phyloP scores from a whole-genome alignment of 352 stramenopile genomes.

The Blastocystis sp. region DNA sequence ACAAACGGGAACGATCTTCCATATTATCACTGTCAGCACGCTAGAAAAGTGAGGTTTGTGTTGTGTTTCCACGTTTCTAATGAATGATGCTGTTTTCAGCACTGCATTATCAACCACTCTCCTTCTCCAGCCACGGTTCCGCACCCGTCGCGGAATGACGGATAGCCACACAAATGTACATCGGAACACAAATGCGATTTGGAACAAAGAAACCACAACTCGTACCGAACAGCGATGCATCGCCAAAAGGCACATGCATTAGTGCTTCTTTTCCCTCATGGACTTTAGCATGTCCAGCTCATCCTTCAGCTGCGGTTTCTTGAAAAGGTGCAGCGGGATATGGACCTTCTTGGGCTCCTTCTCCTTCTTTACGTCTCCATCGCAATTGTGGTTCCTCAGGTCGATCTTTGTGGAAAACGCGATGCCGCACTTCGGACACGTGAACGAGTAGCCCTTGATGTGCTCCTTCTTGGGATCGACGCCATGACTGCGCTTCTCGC shows the following conservation, averaged over 20 bases:
- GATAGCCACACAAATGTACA: background rate
- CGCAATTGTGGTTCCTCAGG: conserved; percentile 9
- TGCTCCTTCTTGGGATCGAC: background rate
- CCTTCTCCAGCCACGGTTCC: no score
- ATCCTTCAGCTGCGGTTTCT: conserved; percentile 35
- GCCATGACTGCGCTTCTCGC: conserved; percentile 2
- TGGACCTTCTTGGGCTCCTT: background rate
- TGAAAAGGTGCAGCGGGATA: background rate
- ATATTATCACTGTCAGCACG: background rate
- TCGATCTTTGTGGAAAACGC: conserved; percentile 22
- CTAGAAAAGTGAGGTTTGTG: background rate
- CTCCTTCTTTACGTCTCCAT: conserved; percentile 17
- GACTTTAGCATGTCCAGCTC: conserved; percentile 24
- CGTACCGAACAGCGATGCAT: background rate
- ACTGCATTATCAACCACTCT: no score
- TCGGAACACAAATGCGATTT: background rate
- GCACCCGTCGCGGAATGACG: no score
- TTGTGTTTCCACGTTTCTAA: background rate
- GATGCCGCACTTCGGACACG: conserved; percentile 23
- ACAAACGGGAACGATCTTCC: background rate
- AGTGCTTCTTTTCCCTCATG: background rate
- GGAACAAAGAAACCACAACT: background rate
- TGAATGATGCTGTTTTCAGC: background rate
- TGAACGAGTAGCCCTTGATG: conserved; percentile 13
- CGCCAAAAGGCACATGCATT: background rate